Percentiles rank a stretch among this genome's conserved stretches.
Evolutionary conservation across 2,329 filamentous ascomycete genomes (phyloP).

Genomic region (Sarocladium strictum): DNA sequence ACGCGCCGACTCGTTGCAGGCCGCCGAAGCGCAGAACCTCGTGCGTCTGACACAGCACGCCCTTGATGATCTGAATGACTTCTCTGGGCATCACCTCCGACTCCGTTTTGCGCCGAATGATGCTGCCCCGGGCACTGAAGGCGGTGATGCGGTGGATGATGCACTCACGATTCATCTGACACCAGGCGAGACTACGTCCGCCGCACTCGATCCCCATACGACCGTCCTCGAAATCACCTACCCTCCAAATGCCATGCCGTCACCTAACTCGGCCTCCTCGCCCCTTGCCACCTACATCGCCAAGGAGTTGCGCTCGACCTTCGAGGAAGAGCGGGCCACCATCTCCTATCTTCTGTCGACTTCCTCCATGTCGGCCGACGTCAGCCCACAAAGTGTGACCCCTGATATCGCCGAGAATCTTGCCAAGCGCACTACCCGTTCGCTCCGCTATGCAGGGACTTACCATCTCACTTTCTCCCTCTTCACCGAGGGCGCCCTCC

Average conservation of each 20-base stretch:
- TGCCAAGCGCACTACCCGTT: conserved; percentile 70
- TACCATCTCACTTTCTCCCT: conserved; percentile 96
- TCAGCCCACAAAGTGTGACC: conserved; percentile 38
- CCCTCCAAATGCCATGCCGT: conserved; percentile 60
- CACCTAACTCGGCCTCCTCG: conserved; percentile 63
- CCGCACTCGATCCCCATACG: conserved; percentile 62
- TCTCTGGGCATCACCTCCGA: conserved; percentile 76
- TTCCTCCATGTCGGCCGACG: conserved; percentile 45
- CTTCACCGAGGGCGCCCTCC: conserved; percentile 72
- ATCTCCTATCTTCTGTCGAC: conserved; percentile 68
- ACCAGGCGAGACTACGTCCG: conserved; percentile 54
- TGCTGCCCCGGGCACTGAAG: conserved; percentile 36
- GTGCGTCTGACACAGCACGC: conserved; percentile 78
- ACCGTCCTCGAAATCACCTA: conserved; percentile 75
- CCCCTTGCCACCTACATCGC: conserved; percentile 73
- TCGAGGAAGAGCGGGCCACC: conserved; percentile 82
- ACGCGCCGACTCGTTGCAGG: conserved; percentile 59
- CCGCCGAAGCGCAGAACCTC: conserved; percentile 65
- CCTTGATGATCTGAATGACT: conserved; percentile 81
- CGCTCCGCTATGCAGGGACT: conserved; percentile 84
- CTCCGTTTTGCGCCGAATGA: conserved; percentile 31
- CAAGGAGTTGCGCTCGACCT: conserved; percentile 68
- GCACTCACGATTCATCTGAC: conserved; percentile 67
- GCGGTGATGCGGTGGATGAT: conserved; percentile 1
- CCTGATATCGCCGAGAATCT: conserved; percentile 49